A percentile compares a stretch with the other conserved stretches of the same genome.
Conservation (phyloP, 140 eudicot species). For the Anethum foeniculum region DNA sequence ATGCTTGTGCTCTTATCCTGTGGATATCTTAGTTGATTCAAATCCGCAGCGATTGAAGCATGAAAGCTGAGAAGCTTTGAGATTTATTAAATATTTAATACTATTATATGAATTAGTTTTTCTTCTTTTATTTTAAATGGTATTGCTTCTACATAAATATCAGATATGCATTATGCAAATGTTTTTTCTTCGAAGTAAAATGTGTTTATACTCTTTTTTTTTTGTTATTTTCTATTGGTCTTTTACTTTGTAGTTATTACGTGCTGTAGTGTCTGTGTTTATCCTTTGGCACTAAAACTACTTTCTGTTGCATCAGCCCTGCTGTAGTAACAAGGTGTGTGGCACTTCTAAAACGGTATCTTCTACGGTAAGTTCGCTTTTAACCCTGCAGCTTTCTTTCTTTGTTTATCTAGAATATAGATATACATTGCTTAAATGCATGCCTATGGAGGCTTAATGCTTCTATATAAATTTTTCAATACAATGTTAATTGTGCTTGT, state of each 20-base stretch:
- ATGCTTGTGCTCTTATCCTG: not conserved
- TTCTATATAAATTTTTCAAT: not conserved
- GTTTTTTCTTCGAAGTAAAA: not conserved
- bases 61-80: not conserved
- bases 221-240: not conserved
- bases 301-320: constrained; percentile 53
- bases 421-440: not conserved
- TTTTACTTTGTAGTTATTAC: not conserved
- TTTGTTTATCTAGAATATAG: not conserved
- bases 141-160: not conserved
- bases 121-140: not conserved
- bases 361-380: constrained; percentile 51
- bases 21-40: not conserved
- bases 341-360: constrained; percentile 82
- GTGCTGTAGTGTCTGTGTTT: not conserved
- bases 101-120: not conserved
- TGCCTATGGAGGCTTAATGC: not conserved
- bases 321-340: constrained; percentile 96
- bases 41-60: not conserved
- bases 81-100: not conserved
- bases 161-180: not conserved
- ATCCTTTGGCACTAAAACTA: constrained; percentile 20
- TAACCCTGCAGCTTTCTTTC: not conserved
- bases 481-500: not conserved
- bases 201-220: not conserved